These are phyloP conservation scores for Ogataea salicorniae DNA, from an alignment of 805 yeast genomes.

Conservation along the genomic window DNA sequence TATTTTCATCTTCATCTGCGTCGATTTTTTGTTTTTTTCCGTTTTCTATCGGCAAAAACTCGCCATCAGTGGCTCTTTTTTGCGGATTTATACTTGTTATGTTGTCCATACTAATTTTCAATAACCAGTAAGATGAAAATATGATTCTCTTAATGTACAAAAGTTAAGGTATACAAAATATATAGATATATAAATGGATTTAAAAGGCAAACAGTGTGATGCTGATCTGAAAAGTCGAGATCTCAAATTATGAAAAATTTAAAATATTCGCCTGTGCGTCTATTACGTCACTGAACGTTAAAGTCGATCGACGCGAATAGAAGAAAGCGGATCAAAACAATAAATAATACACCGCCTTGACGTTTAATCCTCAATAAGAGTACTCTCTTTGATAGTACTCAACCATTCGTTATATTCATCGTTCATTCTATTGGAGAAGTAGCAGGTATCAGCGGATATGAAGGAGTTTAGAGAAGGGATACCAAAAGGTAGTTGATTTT, in stretches of 20 bases:
- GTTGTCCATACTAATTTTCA: not conserved
- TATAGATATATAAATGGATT: not conserved
- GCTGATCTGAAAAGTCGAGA: too few relatives aligned
- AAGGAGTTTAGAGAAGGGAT: slow-evolving; percentile 21
- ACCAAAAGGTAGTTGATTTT: slow-evolving; percentile 28
- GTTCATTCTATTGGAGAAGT: slow-evolving; percentile 27
- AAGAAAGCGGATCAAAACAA: not conserved
- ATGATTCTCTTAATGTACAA: not conserved
- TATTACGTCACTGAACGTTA: not conserved
- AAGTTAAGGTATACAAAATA: not conserved
- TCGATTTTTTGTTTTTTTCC: slow-evolving; percentile 2
- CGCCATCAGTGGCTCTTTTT: slow-evolving; percentile 8
- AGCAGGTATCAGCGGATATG: slow-evolving; percentile 17
- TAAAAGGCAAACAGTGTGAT: slow-evolving; percentile 3
- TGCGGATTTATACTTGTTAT: slow-evolving; percentile 3
- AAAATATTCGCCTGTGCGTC: not conserved
- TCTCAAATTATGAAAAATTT: too few relatives aligned
- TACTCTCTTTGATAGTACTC: slow-evolving; percentile 23
- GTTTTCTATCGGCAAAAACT: not conserved
- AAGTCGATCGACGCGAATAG: not conserved
- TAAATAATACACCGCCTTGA: not conserved
- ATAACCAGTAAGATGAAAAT: too few relatives aligned
- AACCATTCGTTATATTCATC: slow-evolving; percentile 33
- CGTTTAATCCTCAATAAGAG: not conserved
- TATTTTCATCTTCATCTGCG: slow-evolving; percentile 5